Conservation (phyloP, 352 stramenopile species). For the Pilasporangium apinafurcum region DNA sequence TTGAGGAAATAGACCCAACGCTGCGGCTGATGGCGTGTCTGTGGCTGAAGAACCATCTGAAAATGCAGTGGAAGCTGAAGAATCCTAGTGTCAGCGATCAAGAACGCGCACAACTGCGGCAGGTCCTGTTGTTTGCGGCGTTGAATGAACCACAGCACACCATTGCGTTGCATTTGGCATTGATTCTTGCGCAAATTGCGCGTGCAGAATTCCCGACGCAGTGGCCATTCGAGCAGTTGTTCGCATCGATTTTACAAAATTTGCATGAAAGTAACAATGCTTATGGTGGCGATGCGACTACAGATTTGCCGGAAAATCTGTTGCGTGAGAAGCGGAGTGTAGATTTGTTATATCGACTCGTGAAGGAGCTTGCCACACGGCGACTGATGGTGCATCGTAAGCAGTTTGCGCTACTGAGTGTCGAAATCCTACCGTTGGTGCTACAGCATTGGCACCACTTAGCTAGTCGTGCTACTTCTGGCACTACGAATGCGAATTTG, state of each 20-base stretch:
- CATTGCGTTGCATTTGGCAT: conserved; percentile 53
- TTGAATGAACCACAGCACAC: conserved; percentile 54
- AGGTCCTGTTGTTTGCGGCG: conserved; percentile 52
- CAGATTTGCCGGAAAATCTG: conserved; percentile 2
- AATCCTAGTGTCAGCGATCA: conserved; percentile 21
- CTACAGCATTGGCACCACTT: conserved; percentile 51
- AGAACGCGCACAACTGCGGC: conserved; percentile 39
- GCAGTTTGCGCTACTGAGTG: conserved; percentile 65
- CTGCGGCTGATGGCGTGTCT: conserved; percentile 60
- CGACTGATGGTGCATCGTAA: conserved; percentile 81
- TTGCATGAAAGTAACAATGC: conserved; percentile 19
- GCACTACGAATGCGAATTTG: conserved; percentile 27
- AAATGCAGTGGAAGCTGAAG: conserved; percentile 33
- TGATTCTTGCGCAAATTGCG: conserved; percentile 60
- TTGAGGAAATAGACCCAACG: conserved; percentile 27
- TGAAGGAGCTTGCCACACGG: conserved; percentile 73
- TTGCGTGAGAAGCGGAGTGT: conserved; percentile 33
- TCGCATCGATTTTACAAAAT: conserved; percentile 45
- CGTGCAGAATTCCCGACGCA: conserved; percentile 67
- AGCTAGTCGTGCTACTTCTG: conserved; percentile 16
- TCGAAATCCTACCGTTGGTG: conserved; percentile 54
- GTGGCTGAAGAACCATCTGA: conserved; percentile 75
- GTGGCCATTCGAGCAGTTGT: conserved; percentile 63
- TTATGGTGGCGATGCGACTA: conserved; percentile 1
- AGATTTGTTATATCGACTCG: conserved; percentile 59